A percentile compares a stretch with the other conserved stretches of the same genome.
Conservation (phyloP, 1,284 basidiomycete genomes). For the Gymnopus androsaceus region DNA sequence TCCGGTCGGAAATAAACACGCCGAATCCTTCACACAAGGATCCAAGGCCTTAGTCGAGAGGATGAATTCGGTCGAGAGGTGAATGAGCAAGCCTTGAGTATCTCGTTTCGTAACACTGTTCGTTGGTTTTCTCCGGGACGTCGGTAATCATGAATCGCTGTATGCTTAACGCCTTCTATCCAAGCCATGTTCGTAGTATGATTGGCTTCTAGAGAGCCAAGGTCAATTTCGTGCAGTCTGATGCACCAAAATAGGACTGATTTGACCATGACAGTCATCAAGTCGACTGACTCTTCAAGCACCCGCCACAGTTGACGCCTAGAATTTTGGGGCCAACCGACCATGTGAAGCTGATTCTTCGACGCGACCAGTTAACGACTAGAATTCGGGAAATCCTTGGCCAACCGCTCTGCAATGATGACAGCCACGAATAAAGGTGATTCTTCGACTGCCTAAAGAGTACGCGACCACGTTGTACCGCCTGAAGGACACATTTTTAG, state of each 20-base stretch:
- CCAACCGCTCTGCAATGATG: too few relatives aligned
- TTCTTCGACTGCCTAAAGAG: too few relatives aligned
- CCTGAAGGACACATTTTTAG: too few relatives aligned
- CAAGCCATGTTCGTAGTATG: slow-evolving; percentile 69
- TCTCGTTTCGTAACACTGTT: slow-evolving; percentile 76
- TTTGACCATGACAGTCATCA: slow-evolving; percentile 63
- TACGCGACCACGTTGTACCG: too few relatives aligned
- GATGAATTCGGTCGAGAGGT: slow-evolving; percentile 72
- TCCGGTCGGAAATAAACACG: slow-evolving; percentile 71
- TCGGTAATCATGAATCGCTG: slow-evolving; percentile 69
- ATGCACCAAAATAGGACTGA: slow-evolving; percentile 59
- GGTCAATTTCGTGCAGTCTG: slow-evolving; percentile 63
- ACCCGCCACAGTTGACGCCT: too few relatives aligned
- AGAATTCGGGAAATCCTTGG: too few relatives aligned
- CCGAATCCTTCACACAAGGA: slow-evolving; percentile 43
- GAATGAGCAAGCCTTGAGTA: not conserved
- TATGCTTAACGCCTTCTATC: slow-evolving; percentile 52
- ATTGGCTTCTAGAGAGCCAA: slow-evolving; percentile 61
- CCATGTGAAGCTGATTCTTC: too few relatives aligned
- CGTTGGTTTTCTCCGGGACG: slow-evolving; percentile 71
- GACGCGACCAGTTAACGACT: too few relatives aligned
- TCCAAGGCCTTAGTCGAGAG: slow-evolving; percentile 33
- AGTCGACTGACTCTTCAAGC: too few relatives aligned
- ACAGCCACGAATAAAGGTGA: too few relatives aligned
- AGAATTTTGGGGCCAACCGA: too few relatives aligned